Percentiles rank a stretch among this genome's conserved stretches.
These are phyloP conservation scores for Ophidiomyces ophidiicola DNA, from an alignment of 2,329 filamentous ascomycete species.

Conservation along the genomic window DNA sequence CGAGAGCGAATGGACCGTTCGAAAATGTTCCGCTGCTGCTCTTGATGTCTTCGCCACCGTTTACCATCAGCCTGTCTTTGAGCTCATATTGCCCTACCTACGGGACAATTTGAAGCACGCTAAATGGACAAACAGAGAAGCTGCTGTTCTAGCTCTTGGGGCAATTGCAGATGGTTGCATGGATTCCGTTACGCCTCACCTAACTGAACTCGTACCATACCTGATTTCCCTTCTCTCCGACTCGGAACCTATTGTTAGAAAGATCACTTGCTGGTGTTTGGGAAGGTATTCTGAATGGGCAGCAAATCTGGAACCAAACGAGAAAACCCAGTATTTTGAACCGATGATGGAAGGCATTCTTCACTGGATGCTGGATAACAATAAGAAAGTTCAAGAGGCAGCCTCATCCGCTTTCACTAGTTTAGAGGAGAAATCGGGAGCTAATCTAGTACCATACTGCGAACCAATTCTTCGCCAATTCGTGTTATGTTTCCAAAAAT, in stretches of 20 bases:
- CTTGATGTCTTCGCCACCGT: conserved; percentile 87
- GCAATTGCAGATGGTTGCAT: conserved; percentile 94
- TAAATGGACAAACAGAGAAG: conserved; percentile 87
- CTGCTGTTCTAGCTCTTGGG: conserved; percentile 83
- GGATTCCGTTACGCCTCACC: conserved; percentile 74
- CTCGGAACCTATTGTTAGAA: conserved; percentile 74
- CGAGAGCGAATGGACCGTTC: conserved; percentile 86
- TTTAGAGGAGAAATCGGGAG: conserved; percentile 83
- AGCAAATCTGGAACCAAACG: conserved; percentile 55
- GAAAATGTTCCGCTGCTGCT: conserved; percentile 93
- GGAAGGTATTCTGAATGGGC: conserved; percentile 91
- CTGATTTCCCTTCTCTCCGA: conserved; percentile 77
- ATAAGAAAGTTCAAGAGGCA: conserved; percentile 96
- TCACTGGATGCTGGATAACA: conserved; percentile 85
- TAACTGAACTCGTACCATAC: conserved; percentile 82
- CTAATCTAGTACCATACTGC: conserved; percentile 70
- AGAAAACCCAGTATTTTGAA: conserved; percentile 71
- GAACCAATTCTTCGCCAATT: conserved; percentile 84
- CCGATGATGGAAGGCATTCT: conserved; percentile 96
- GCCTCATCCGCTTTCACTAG: conserved; percentile 93
- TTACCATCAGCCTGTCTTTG: conserved; percentile 78
- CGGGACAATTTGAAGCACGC: conserved; percentile 76
- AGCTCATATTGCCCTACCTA: conserved; percentile 82
- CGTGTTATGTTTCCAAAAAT: conserved; percentile 79
- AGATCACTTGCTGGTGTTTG: conserved; percentile 97